phyloP scores from a whole-genome alignment of 1,139 yeast species.

The Nakaseomyces nivariensis region DNA sequence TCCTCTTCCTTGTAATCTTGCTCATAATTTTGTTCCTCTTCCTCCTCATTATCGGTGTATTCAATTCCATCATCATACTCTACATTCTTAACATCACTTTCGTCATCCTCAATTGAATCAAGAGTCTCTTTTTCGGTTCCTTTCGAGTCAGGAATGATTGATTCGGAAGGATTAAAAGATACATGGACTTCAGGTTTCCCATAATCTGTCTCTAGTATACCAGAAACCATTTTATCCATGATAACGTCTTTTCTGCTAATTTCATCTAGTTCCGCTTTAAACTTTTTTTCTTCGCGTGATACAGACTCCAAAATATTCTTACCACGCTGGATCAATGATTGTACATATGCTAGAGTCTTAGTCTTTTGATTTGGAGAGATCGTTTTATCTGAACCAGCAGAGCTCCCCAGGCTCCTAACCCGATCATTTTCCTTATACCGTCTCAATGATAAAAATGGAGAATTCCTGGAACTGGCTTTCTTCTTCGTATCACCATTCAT shows the following conservation, averaged over 20 bases:
- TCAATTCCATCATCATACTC: not conserved
- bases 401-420: not conserved
- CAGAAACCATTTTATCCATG: slow-evolving; percentile 1
- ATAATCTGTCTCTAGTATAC: not conserved
- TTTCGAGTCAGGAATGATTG: slow-evolving; percentile 6
- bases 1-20: not conserved
- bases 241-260: not conserved
- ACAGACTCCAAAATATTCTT: slow-evolving; percentile 32
- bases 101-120: not conserved
- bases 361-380: not conserved
- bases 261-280: not conserved
- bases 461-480: not conserved
- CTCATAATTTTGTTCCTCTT: not conserved
- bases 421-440: not conserved
- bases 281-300: slow-evolving; percentile 20
- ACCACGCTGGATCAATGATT: slow-evolving; percentile 35
- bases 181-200: slow-evolving; percentile 10
- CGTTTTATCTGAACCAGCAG: not conserved
- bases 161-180: slow-evolving; percentile 15
- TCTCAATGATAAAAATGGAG: not conserved
- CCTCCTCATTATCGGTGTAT: not conserved
- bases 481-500: not conserved
- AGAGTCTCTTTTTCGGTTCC: not conserved
- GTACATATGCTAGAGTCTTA: slow-evolving; percentile 40
- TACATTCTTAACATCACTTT: not conserved